These are phyloP conservation scores for Colletotrichum sp. DNA, from an alignment of 2,329 filamentous ascomycete genomes.

Conservation along the genomic window DNA sequence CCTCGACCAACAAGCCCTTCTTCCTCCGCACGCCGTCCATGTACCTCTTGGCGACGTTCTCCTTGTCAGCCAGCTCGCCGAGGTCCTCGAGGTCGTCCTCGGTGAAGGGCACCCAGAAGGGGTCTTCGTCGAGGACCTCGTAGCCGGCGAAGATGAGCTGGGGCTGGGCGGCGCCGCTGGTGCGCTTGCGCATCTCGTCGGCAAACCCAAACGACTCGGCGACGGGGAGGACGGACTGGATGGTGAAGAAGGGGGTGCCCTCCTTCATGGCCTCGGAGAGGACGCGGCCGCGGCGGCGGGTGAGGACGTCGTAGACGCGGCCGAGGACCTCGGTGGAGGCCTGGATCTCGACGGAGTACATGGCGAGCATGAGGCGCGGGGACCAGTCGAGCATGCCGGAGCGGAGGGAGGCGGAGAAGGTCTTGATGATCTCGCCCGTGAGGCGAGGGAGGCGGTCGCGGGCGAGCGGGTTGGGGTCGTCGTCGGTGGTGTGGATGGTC, in stretches of 20 bases:
- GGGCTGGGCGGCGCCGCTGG: constrained; percentile 86
- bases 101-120: constrained; percentile 96
- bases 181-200: constrained; percentile 95
- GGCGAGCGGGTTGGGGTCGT: constrained; percentile 55
- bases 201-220: constrained; percentile 95
- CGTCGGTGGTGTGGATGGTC: constrained; percentile 55
- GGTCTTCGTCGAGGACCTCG: constrained; percentile 92
- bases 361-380: constrained; percentile 90
- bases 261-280: constrained; percentile 92
- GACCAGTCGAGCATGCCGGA: constrained; percentile 95
- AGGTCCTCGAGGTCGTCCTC: constrained; percentile 97
- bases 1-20: constrained; percentile 88
- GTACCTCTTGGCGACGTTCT: constrained; percentile 96
- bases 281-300: constrained; percentile 86
- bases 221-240: constrained; percentile 85
- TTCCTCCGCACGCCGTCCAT: constrained; percentile 86
- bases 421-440: constrained; percentile 92
- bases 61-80: constrained; percentile 88
- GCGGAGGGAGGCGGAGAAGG: constrained; percentile 82
- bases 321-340: constrained; percentile 94
- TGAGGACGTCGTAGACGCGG: constrained; percentile 97
- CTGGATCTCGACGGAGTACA: constrained; percentile 98
- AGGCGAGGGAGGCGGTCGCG: constrained; percentile 76
- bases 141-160: constrained; percentile 95
- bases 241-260: constrained; percentile 95